Evolutionary conservation across 2,329 filamentous ascomycete species (phyloP).

Genomic region (Ceratocystis lukuohia): DNA sequence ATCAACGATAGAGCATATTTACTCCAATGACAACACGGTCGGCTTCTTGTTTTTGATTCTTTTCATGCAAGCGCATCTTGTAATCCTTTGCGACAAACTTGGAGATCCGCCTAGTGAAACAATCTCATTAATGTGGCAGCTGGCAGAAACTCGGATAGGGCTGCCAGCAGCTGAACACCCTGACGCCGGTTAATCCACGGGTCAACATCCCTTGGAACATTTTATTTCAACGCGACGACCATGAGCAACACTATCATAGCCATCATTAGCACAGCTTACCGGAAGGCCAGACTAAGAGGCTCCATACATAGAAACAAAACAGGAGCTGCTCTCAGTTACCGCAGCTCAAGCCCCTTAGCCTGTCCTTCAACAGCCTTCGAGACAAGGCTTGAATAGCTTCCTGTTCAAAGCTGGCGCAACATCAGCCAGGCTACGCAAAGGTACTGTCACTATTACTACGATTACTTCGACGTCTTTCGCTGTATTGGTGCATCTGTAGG

Average conservation of each 20-base stretch:
- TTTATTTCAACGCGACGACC: neutral
- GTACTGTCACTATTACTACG: neutral
- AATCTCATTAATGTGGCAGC: neutral
- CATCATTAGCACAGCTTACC: neutral
- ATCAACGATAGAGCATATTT: neutral
- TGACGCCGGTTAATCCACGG: slow-evolving; percentile 6
- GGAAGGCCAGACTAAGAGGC: neutral
- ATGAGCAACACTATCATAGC: neutral
- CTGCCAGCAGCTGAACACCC: neutral
- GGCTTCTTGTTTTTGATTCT: neutral
- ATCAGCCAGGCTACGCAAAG: neutral
- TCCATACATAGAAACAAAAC: neutral
- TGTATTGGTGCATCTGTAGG: neutral
- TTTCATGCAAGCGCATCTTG: neutral
- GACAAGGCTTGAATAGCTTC: neutral
- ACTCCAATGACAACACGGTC: neutral
- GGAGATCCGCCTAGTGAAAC: neutral
- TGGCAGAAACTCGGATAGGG: neutral
- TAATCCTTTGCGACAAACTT: slow-evolving; percentile 1
- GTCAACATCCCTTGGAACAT: neutral
- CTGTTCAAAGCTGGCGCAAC: neutral
- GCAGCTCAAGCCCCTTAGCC: neutral
- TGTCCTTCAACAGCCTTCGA: neutral
- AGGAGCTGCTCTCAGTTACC: neutral
- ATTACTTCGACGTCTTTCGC: neutral